A percentile compares a stretch with the other conserved stretches of the same genome.
phyloP scores from a whole-genome alignment of 2,329 filamentous ascomycete genomes.

The Teratosphaeria epicoccoides region DNA sequence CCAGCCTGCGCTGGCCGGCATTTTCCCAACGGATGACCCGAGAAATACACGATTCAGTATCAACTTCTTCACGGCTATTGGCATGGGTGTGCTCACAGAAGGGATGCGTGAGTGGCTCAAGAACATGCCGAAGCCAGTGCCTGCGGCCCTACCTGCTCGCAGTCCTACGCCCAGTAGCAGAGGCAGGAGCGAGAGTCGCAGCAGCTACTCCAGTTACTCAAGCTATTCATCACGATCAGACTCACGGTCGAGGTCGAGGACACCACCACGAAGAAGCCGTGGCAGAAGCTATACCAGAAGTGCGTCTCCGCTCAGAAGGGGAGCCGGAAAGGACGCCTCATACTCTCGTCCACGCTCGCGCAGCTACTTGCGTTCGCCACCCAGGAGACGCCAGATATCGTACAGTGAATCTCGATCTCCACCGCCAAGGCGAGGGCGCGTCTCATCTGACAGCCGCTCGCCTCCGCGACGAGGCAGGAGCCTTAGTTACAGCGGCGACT shows the following conservation, averaged over 20 bases:
- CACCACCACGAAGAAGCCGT: slow-evolving; percentile 12
- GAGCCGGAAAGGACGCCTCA: not conserved
- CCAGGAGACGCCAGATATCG: not conserved
- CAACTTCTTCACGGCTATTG: slow-evolving; percentile 98
- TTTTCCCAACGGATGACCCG: slow-evolving; percentile 83
- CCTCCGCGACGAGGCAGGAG: slow-evolving; percentile 13
- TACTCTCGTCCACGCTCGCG: slow-evolving; percentile 1
- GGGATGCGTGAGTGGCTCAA: slow-evolving; percentile 86
- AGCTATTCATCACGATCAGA: slow-evolving; percentile 44
- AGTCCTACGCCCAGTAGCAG: slow-evolving; percentile 45
- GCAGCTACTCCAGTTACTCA: slow-evolving; percentile 73
- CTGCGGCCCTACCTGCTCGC: slow-evolving; percentile 51
- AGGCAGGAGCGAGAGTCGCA: slow-evolving; percentile 51
- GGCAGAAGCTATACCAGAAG: slow-evolving; percentile 9
- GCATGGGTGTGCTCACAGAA: slow-evolving; percentile 89
- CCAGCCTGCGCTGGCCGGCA: slow-evolving; percentile 64
- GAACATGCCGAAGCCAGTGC: slow-evolving; percentile 75
- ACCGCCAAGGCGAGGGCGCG: slow-evolving; percentile 9
- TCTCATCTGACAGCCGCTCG: slow-evolving; percentile 7
- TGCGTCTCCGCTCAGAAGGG: slow-evolving; percentile 9
- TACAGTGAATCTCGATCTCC: slow-evolving; percentile 20
- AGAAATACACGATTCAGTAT: slow-evolving; percentile 92
- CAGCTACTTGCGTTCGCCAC: slow-evolving; percentile 5
- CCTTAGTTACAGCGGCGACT: slow-evolving; percentile 13
- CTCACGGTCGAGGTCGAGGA: slow-evolving; percentile 19